Evolutionary conservation across 2,329 filamentous ascomycete species (phyloP).

Genomic region (Fusarium staphyleae): DNA sequence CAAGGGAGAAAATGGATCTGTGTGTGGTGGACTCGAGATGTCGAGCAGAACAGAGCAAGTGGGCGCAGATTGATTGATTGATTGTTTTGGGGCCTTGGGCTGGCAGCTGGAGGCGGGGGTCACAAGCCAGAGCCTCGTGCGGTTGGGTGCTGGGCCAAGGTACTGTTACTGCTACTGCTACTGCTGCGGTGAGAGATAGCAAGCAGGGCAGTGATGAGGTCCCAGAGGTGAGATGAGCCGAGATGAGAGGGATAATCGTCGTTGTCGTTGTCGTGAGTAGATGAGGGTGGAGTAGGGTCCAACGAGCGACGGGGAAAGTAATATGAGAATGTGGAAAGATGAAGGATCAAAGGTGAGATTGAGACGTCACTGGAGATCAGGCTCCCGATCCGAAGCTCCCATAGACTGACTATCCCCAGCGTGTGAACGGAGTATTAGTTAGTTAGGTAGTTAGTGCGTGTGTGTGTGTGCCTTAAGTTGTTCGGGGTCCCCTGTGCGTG

Average conservation of each 20-base stretch:
- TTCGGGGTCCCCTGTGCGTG: neutral
- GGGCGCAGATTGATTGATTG: slow-evolving; percentile 8
- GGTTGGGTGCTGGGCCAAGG: neutral
- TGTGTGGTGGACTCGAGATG: slow-evolving; percentile 35
- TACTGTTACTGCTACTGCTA: neutral
- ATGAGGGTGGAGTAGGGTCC: slow-evolving; percentile 22
- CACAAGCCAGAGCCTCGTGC: slow-evolving; percentile 8
- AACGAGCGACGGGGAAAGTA: slow-evolving; percentile 22
- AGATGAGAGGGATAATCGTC: neutral
- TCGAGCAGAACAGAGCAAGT: slow-evolving; percentile 10
- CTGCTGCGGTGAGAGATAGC: slow-evolving; percentile 6
- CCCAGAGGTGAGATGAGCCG: neutral
- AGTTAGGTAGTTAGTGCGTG: neutral
- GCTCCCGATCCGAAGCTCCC: slow-evolving; percentile 34
- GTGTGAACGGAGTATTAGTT: neutral
- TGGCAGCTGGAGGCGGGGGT: slow-evolving; percentile 17
- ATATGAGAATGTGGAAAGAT: slow-evolving; percentile 5
- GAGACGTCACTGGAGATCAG: slow-evolving; percentile 40
- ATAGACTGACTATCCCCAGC: slow-evolving; percentile 7
- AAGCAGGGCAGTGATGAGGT: neutral
- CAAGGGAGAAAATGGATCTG: slow-evolving; percentile 37
- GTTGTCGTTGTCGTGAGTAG: too few species aligned
- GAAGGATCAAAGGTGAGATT: slow-evolving; percentile 23
- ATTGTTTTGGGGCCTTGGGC: slow-evolving; percentile 5
- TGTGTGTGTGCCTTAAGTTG: neutral